Base-by-base conservation (phyloP, 2,329 filamentous ascomycete species). In the Rutstroemia sp. region DNA sequence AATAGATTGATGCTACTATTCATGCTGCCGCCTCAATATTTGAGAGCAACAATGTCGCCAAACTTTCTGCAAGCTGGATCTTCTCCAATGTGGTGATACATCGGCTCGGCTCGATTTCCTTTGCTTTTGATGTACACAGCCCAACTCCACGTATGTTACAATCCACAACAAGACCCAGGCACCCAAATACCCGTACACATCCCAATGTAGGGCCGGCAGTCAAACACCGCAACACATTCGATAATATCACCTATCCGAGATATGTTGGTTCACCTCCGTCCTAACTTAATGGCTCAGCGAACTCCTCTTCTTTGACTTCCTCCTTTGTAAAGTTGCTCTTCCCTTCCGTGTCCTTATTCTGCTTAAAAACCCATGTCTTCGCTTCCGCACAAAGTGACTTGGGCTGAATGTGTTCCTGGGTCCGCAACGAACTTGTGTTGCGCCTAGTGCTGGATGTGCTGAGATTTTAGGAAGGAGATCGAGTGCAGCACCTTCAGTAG, bases 381-480 rank as follows among this genome's bases (percentile, higher is more conserved):
- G 56, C 66, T 71, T 71, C 57, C 69, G 61, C 18, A 70, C 68
- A 61, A 71, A 70, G 65, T 71, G 69, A 59, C 66, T 69, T 7
- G 69, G 68, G 53, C 59, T 65, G 47, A 69, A 70, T 9, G 69
- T 71, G 57, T 69, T 62, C 58, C 69, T 56, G 2, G 68, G 69
- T 44, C 66, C 69, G 54, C 67, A 69, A 4, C 69, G 62, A 25
- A 70, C 52, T 54, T 70, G 68, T 23, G 56, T 69, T 7, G 61
- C 50, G 12, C 52, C 61, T 47, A 70, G 57, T 16, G 65, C 67
- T 21, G 67, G 67, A 56, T 69, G 65, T 49, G 63, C 52, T 25
- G 66, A 67, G 14, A 68, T 67, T 48, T 67, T 70, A 5, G 67
- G 65, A 7, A 67, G 49, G 7, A 70, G 58, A 54, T 69, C 66